These are phyloP conservation scores for Leccinum variicolor DNA, from an alignment of 768 basidiomycete genomes.

Conservation along the genomic window DNA sequence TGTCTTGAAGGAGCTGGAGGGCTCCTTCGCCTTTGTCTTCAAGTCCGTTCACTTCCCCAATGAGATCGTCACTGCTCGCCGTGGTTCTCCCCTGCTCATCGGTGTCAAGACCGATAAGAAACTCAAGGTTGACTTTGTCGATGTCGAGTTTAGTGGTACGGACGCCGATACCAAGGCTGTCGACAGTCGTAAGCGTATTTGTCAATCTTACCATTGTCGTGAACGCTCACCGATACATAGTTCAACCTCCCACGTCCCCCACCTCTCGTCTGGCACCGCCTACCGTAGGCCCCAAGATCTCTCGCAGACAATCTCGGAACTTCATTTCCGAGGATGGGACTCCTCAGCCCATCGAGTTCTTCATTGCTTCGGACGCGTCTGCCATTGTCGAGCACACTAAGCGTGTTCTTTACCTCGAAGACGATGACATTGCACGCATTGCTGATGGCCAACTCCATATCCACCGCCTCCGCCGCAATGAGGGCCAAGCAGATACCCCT, in stretches of 20 bases:
- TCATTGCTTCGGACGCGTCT: slow-evolving; percentile 95
- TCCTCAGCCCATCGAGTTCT: slow-evolving; percentile 99
- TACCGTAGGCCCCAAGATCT: slow-evolving; percentile 66
- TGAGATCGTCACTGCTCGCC: slow-evolving; percentile 92
- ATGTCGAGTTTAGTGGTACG: slow-evolving; percentile 88
- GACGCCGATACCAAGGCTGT: slow-evolving; percentile 49
- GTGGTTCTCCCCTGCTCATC: slow-evolving; percentile 93
- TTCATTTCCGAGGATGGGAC: slow-evolving; percentile 99
- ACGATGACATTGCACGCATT: slow-evolving; percentile 98
- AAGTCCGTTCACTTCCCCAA: slow-evolving; percentile 95
- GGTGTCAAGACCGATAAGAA: slow-evolving; percentile 99
- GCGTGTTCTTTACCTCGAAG: slow-evolving; percentile 96
- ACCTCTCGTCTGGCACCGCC: slow-evolving; percentile 64
- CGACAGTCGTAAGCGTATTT: slow-evolving; percentile 38
- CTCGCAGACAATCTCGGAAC: slow-evolving; percentile 92
- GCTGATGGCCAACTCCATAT: slow-evolving; percentile 97
- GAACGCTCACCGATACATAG: slow-evolving; percentile 15
- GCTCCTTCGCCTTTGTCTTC: slow-evolving; percentile 99
- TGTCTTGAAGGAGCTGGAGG: slow-evolving; percentile 96
- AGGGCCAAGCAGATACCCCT: slow-evolving; percentile 55
- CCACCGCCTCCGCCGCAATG: slow-evolving; percentile 92
- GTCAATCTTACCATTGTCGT: neutral
- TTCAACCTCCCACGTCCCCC: slow-evolving; percentile 51
- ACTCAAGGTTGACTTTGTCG: slow-evolving; percentile 99
- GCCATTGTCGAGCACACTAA: slow-evolving; percentile 99